phyloP scores from a whole-genome alignment of 805 yeast species.

The Teunomyces panamensis region DNA sequence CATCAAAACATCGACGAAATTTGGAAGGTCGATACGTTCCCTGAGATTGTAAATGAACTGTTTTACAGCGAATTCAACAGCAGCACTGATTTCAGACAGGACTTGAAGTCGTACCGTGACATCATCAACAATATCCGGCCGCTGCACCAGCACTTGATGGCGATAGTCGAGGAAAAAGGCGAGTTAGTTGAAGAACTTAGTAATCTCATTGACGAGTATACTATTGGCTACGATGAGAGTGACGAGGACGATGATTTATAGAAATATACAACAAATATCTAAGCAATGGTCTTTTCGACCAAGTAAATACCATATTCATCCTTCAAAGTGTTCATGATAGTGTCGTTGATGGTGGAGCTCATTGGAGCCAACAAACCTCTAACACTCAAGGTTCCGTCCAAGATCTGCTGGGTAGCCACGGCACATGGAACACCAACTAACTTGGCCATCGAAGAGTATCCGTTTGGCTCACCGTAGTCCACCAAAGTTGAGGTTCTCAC shows the following conservation, averaged over 20 bases:
- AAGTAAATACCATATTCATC: slow-evolving; percentile 84
- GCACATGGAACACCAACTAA: slow-evolving; percentile 98
- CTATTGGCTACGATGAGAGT: slow-evolving; percentile 46
- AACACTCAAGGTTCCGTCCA: slow-evolving; percentile 71
- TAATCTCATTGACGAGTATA: slow-evolving; percentile 44
- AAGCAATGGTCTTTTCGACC: slow-evolving; percentile 52
- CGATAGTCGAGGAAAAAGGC: slow-evolving; percentile 48
- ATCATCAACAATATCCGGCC: slow-evolving; percentile 20
- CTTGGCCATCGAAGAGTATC: slow-evolving; percentile 98
- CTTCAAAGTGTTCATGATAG: slow-evolving; percentile 87
- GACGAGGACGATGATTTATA: slow-evolving; percentile 41
- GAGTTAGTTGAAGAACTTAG: slow-evolving; percentile 51
- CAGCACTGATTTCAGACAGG: slow-evolving; percentile 19
- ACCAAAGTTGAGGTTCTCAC: slow-evolving; percentile 93
- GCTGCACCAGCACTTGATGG: slow-evolving; percentile 8
- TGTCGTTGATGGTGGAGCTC: slow-evolving; percentile 84
- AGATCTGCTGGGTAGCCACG: slow-evolving; percentile 83
- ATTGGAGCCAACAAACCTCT: slow-evolving; percentile 94
- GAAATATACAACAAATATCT: not conserved
- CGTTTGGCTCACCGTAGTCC: slow-evolving; percentile 84
- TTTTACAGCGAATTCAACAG: slow-evolving; percentile 23
- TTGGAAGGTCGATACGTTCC: slow-evolving; percentile 15
- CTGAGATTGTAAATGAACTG: slow-evolving; percentile 2
- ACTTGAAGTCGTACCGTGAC: slow-evolving; percentile 25
- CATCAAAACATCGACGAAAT: slow-evolving; percentile 12